phyloP scores from a whole-genome alignment of 306 rosid species.

The Glycyrrhiza uralensis region DNA sequence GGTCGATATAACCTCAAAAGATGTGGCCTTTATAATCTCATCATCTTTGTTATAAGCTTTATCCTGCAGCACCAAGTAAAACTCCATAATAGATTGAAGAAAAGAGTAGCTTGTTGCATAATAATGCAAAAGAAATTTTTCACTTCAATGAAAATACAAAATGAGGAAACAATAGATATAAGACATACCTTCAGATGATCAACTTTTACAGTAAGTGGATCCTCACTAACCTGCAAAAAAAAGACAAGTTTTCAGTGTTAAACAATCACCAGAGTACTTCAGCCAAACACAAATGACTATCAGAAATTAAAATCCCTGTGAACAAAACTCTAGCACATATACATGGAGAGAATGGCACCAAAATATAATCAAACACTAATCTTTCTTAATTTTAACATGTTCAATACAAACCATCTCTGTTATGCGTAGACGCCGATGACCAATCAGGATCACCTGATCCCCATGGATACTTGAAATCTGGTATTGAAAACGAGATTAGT shows the following conservation, averaged over 20 bases:
- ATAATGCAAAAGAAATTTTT: conserved; percentile 5
- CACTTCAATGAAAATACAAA: neutral
- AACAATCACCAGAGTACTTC: conserved; percentile 1
- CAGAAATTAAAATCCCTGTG: neutral
- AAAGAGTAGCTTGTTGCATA: neutral
- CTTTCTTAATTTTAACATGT: conserved; percentile 19
- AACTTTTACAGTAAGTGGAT: conserved; percentile 96
- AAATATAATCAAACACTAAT: neutral
- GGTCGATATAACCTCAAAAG: conserved; percentile 95
- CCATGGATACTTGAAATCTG: conserved; percentile 98
- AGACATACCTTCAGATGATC: conserved; percentile 92
- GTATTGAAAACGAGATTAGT: neutral
- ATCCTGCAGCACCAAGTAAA: conserved; percentile 56
- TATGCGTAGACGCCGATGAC: conserved; percentile 90
- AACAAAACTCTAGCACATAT: conserved; percentile 15
- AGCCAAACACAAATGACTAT: conserved; percentile 10
- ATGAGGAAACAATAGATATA: conserved; percentile 6
- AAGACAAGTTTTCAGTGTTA: conserved; percentile 11
- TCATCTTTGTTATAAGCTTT: conserved; percentile 89
- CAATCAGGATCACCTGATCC: conserved; percentile 89
- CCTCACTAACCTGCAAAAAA: conserved; percentile 74
- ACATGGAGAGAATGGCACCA: neutral
- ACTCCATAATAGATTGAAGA: neutral
- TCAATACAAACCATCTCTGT: conserved; percentile 80
- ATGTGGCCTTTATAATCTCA: conserved; percentile 90